phyloP scores from a whole-genome alignment of 257 asterid species.

The Cinchona pubescens region DNA sequence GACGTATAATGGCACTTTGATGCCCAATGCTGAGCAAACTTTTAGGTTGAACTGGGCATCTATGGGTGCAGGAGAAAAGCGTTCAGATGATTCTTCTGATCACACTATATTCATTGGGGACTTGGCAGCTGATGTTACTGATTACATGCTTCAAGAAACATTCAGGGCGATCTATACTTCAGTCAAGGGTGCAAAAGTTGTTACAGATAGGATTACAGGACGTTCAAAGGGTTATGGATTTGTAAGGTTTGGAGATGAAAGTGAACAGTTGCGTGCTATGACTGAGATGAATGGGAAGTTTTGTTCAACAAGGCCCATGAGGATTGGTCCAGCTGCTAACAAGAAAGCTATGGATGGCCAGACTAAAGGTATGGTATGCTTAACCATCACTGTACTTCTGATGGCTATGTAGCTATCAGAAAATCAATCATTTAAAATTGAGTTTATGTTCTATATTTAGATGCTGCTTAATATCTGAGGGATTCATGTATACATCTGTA shows the following conservation, averaged over 20 bases:
- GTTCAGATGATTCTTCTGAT: constrained; percentile 66
- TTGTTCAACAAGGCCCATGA: constrained; percentile 92
- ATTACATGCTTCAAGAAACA: constrained; percentile 82
- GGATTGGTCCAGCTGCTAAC: constrained; percentile 92
- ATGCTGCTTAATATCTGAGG: not conserved
- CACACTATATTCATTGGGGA: constrained; percentile 89
- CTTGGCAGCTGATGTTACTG: constrained; percentile 93
- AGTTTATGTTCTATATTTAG: not conserved
- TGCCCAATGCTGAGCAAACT: constrained; percentile 76
- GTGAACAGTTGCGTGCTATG: constrained; percentile 83
- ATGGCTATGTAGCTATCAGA: constrained; percentile 14
- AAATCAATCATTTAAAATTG: not conserved
- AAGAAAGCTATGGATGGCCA: constrained; percentile 63
- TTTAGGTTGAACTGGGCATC: constrained; percentile 96
- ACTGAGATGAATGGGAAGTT: constrained; percentile 90
- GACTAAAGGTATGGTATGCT: constrained; percentile 72
- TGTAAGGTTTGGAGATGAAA: constrained; percentile 80
- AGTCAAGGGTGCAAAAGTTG: constrained; percentile 85
- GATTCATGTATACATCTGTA: not conserved
- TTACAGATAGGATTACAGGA: constrained; percentile 79
- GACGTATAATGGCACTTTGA: constrained; percentile 58
- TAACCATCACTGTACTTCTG: constrained; percentile 9
- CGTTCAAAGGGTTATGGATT: constrained; percentile 92
- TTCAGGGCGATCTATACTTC: constrained; percentile 70
- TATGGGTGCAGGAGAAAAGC: constrained; percentile 86